These are phyloP conservation scores for Candida hispaniensis DNA, from an alignment of 805 yeast genomes.

Conservation along the genomic window DNA sequence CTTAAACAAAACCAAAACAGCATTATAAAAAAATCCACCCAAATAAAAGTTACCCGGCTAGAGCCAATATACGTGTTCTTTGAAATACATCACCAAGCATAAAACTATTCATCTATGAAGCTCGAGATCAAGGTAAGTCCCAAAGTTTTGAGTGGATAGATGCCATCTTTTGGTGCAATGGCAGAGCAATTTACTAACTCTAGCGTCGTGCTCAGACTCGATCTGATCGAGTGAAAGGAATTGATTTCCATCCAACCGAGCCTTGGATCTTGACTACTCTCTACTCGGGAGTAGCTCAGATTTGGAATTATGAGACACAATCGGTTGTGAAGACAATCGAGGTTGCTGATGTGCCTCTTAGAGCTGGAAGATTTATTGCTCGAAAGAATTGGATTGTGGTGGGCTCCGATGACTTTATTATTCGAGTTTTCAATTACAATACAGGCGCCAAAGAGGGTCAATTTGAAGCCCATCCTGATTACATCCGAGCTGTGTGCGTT, in stretches of 20 bases:
- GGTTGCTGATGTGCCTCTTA: constrained; percentile 90
- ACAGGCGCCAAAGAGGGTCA: constrained; percentile 91
- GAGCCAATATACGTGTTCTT: constrained; percentile 12
- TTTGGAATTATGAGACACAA: constrained; percentile 85
- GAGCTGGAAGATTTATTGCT: constrained; percentile 91
- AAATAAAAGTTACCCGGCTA: constrained; percentile 13
- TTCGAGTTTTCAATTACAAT: constrained; percentile 88
- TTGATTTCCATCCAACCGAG: constrained; percentile 95
- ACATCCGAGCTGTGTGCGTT: constrained; percentile 83
- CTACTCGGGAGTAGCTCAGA: constrained; percentile 81
- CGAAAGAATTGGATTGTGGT: constrained; percentile 95
- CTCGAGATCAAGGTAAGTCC: constrained; percentile 38
- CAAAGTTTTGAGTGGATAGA: constrained; percentile 4
- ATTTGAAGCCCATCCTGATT: constrained; percentile 97
- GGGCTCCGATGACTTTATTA: constrained; percentile 91
- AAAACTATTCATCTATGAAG: constrained; percentile 40
- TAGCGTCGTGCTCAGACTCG: constrained; percentile 79
- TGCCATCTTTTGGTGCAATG: no score
- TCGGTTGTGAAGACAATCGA: constrained; percentile 79
- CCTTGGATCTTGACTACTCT: constrained; percentile 90
- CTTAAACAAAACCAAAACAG: no score
- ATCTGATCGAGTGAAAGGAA: constrained; percentile 93
- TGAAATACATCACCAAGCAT: constrained; percentile 1
- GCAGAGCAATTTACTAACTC: constrained; percentile 9
- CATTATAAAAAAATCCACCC: no score